phyloP scores from a whole-genome alignment of 2,329 filamentous ascomycete genomes.

The Aspergillus pseudonomiae region DNA sequence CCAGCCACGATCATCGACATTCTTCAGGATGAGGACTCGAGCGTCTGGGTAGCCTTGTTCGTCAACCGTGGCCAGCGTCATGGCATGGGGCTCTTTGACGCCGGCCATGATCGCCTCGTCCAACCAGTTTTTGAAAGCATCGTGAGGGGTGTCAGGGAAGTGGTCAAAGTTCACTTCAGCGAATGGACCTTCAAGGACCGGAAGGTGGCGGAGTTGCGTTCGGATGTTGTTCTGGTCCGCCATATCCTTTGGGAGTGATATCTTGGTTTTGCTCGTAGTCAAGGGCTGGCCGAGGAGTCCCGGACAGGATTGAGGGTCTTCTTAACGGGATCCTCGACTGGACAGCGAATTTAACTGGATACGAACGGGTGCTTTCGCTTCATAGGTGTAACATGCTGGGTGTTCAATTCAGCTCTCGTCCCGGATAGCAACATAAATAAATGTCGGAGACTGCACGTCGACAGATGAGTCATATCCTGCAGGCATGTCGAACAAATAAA shows the following conservation, averaged over 20 bases:
- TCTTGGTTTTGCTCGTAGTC: background rate
- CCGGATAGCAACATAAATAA: background rate
- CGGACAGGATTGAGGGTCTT: background rate
- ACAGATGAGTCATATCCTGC: background rate
- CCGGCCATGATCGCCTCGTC: slow-evolving; percentile 12
- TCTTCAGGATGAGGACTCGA: slow-evolving; percentile 22
- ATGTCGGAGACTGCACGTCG: background rate
- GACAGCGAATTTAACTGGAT: background rate
- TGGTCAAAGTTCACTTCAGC: background rate
- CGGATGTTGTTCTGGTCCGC: background rate
- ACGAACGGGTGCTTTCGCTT: background rate
- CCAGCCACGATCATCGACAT: slow-evolving; percentile 23
- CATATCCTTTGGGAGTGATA: background rate
- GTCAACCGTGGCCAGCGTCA: slow-evolving; percentile 22
- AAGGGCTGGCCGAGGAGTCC: background rate
- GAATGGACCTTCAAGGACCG: background rate
- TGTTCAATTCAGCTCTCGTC: background rate
- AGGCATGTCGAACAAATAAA: background rate
- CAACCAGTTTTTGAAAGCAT: slow-evolving; percentile 20
- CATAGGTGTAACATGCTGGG: background rate
- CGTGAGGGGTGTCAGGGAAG: slow-evolving; percentile 6
- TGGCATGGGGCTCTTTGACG: slow-evolving; percentile 22
- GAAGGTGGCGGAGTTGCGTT: background rate
- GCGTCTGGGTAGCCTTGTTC: slow-evolving; percentile 19
- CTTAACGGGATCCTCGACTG: background rate